phyloP scores from a whole-genome alignment of 331 rosid species.

The Saraca asoca region DNA sequence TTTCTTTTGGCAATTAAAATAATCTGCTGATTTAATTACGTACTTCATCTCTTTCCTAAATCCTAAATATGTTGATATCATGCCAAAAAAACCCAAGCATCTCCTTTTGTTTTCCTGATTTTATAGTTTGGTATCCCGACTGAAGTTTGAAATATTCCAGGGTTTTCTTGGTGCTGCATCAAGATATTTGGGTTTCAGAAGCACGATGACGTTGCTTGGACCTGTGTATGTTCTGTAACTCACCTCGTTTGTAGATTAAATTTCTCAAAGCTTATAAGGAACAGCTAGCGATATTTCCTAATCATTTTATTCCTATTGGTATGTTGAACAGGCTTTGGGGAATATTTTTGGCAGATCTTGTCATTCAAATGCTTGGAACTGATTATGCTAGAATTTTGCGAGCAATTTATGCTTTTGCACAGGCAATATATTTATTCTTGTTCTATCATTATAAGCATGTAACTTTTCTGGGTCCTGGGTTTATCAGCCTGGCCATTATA shows the following conservation, averaged over 20 bases:
- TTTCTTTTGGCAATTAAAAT: background rate
- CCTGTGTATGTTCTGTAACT: constrained; percentile 67
- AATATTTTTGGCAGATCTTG: constrained; percentile 85
- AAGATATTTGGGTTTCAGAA: constrained; percentile 88
- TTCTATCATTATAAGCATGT: constrained; percentile 29
- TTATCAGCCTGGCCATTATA: constrained; percentile 13
- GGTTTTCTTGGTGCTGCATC: constrained; percentile 89
- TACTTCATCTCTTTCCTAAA: constrained; percentile 7
- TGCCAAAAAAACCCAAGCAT: background rate
- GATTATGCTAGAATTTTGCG: constrained; percentile 91
- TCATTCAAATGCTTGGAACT: constrained; percentile 96
- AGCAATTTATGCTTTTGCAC: constrained; percentile 92
- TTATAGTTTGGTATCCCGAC: constrained; percentile 34
- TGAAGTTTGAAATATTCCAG: constrained; percentile 46
- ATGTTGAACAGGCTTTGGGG: constrained; percentile 81
- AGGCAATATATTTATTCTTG: constrained; percentile 50
- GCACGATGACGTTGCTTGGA: constrained; percentile 82
- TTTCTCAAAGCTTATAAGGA: no score
- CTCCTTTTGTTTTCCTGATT: constrained; percentile 17
- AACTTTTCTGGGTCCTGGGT: constrained; percentile 17
- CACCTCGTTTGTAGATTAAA: background rate
- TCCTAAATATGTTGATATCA: background rate
- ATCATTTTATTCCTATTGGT: constrained; percentile 30
- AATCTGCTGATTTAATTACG: constrained; percentile 8
- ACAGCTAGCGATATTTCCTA: background rate